Evolutionary conservation across 257 asterid genomes (phyloP), one percentile per base, ranked within the genome.

Genomic region (Echites panduratus): DNA sequence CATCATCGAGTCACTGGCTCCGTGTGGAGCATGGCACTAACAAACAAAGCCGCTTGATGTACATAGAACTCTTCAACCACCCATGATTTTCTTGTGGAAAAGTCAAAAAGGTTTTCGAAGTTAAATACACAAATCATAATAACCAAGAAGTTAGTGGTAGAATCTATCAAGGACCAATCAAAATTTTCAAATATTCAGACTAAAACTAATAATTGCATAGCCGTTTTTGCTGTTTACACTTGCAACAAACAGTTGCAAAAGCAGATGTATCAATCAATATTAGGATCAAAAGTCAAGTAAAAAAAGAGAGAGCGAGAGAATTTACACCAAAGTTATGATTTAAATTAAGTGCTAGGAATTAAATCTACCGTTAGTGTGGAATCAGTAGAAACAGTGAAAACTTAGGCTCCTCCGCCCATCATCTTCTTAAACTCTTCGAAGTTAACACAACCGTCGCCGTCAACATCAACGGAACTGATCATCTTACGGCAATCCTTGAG

Each of bases 401-500:
- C 54, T 79, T 75, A 70, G 53, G 77, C 32, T 77, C 84, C 75
- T 75, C 85, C 77, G 49, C 85, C 71, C 92, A 90, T 90, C 97
- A 91, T 89, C 89, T 84, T 89, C 84, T 91, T 89, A 71, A 92
- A 92, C 82, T 92, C 98, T 70, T 87, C 94, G 62, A 92, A 92
- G 74, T 90, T 86, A 40, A 92, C 96, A 83, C 92, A 87, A 1
- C 96, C 96, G 77, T 92, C 98, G 70, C 98, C 96, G 81, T 92
- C 96, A 9, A 87, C 94, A 62, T 92, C 98, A 66, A 90, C 94
- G 80, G 86, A 74, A 58, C 83, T 75, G 75, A 92, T 92, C 98
- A 92, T 92, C 38, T 76, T 79, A 35, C 88, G 82, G 82, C 96
- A 90, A 40, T 92, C 96, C 79, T 86, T 87, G 27, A 87, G 68